Base-by-base conservation (phyloP, 2,329 filamentous ascomycete genomes). In the Iodosphaeria phyllophila region DNA sequence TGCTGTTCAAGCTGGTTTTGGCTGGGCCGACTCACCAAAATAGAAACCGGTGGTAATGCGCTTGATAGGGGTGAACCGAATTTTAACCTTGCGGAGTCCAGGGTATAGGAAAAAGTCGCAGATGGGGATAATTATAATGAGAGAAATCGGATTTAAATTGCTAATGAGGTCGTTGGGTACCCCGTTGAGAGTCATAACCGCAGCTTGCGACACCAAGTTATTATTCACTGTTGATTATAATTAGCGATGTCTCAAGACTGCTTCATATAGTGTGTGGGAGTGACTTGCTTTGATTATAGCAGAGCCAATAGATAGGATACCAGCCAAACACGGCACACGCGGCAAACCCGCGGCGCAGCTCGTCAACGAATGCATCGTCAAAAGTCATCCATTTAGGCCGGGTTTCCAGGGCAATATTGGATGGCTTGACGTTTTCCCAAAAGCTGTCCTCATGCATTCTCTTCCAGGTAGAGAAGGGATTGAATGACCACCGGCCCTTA, bases 341-440 rank as follows among this genome's bases (percentile, higher is more conserved):
- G 37, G 63, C 57, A 28, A 77, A 54, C 32, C 74, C 76, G 48
- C 76, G 72, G 26, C 60, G 59, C 24, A 83, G 69, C 42, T 84
- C 74, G 42, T 82, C 76, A 17, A 86, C 77, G 76, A 77, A 86
- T 26, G 67, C 66, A 36, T 86, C 79, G 32, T 86, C 77, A 36
- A 82, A 83, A 0, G 71, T 76, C 73, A 84, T 83, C 75, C 75
- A 84, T 0, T 28, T 20, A 0, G 76, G 76, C 33, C 57, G 43
- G 2, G 45, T 46, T 18, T 59, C 51, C n/a, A n/a, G n/a, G n/a
- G n/a, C n/a, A 5, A 79, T 56, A 18, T 56, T 52, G 42, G 68
- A 75, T 3, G 76, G 76, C 51, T 77, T 78, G 30, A 69, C 67
- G 4, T 54, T 42, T 14, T 79, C 67, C 69, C 74, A 82, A 50